Percentiles rank a stretch among this genome's conserved stretches.
Evolutionary conservation across 1,284 basidiomycete species (phyloP).

Genomic region (Tylopilus orsonianus): DNA sequence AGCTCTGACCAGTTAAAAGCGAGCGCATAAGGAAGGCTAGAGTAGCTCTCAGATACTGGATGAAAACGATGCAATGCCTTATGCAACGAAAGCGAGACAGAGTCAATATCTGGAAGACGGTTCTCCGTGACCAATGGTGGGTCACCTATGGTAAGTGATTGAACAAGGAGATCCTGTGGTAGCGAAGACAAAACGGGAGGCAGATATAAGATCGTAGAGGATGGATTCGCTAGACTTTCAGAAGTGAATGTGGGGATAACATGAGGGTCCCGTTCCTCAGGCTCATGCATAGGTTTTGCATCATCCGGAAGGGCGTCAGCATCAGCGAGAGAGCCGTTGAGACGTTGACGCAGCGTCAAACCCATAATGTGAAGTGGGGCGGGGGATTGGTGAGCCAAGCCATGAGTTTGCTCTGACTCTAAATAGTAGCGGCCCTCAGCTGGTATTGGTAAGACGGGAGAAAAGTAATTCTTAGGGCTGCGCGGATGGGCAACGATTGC

Average conservation of each 20-base stretch:
- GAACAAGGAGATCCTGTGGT: constrained; percentile 39
- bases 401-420: not conserved
- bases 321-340: constrained; percentile 16
- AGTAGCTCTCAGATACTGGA: constrained; percentile 64
- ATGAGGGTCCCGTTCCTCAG: constrained; percentile 50
- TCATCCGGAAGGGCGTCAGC: not conserved
- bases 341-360: constrained; percentile 34
- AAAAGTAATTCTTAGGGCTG: not conserved
- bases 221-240: constrained; percentile 37
- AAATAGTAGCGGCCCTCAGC: constrained; percentile 4
- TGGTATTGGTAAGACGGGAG: not conserved
- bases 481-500: constrained; percentile 6
- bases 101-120: constrained; percentile 79
- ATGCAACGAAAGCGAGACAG: constrained; percentile 81
- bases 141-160: constrained; percentile 29
- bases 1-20: constrained; percentile 90
- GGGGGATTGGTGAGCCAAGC: constrained; percentile 7
- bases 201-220: constrained; percentile 66
- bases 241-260: constrained; percentile 54
- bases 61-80: constrained; percentile 78
- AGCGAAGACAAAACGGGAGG: constrained; percentile 79
- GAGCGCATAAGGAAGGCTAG: constrained; percentile 58
- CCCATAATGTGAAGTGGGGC: constrained; percentile 25
- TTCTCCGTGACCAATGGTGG: constrained; percentile 64
- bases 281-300: not conserved